A percentile compares a stretch with the other conserved stretches of the same genome.
Conservation (phyloP, 2,329 filamentous ascomycete species). For the Cyphellophora attinorum region DNA sequence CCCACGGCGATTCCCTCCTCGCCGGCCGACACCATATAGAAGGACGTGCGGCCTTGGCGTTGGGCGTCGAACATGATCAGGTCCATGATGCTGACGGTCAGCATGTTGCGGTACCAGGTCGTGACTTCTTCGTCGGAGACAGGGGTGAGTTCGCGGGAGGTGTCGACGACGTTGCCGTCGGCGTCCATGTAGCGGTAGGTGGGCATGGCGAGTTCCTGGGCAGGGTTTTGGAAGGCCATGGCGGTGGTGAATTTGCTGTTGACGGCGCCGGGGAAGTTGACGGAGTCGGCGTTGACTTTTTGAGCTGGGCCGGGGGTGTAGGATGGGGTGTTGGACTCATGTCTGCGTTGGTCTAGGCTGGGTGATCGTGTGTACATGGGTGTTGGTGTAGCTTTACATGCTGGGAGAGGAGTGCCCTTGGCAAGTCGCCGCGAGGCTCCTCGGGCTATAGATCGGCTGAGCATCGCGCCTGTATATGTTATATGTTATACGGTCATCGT, state of each 20-base stretch:
- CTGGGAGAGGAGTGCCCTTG: too few species aligned
- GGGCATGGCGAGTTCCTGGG: slow-evolving; percentile 64
- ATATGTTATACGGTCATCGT: too few species aligned
- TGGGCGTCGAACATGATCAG: slow-evolving; percentile 97
- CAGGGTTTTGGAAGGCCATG: slow-evolving; percentile 68
- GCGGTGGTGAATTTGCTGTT: slow-evolving; percentile 83
- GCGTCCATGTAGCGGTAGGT: slow-evolving; percentile 91
- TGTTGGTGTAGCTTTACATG: too few species aligned
- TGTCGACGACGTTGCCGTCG: slow-evolving; percentile 73
- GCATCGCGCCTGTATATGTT: too few species aligned
- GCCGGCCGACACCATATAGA: slow-evolving; percentile 93
- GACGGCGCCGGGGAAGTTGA: slow-evolving; percentile 81
- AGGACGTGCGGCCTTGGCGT: slow-evolving; percentile 82
- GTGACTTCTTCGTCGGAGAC: slow-evolving; percentile 54
- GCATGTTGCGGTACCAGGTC: slow-evolving; percentile 55
- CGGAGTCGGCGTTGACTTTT: slow-evolving; percentile 43
- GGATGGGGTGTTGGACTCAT: too few species aligned
- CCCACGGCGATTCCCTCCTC: slow-evolving; percentile 93
- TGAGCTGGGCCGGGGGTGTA: slow-evolving; percentile 10
- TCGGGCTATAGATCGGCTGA: too few species aligned
- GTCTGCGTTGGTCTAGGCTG: too few species aligned
- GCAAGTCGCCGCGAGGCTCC: too few species aligned
- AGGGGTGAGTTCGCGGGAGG: slow-evolving; percentile 54
- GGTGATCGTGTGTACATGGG: too few species aligned
- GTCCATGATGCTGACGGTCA: slow-evolving; percentile 78